These are phyloP conservation scores for Penicillium fuscoglaucum DNA, from an alignment of 2,329 filamentous ascomycete genomes.

Conservation along the genomic window DNA sequence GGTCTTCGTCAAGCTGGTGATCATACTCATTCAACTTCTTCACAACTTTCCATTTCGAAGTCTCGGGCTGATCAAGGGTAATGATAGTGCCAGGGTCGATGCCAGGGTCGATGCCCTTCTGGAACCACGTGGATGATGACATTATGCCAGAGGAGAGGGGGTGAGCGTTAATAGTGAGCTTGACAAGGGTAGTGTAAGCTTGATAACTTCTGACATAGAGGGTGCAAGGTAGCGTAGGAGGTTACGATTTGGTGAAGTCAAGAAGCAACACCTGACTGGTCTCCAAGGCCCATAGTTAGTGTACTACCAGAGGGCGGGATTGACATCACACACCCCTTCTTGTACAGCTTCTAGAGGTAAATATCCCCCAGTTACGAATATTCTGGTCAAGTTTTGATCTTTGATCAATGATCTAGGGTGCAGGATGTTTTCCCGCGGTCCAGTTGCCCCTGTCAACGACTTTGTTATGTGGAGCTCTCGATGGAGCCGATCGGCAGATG, in stretches of 20 bases:
- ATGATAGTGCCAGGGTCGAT: not conserved
- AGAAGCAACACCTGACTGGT: not conserved
- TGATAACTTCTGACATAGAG: not conserved
- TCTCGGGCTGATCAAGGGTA: not conserved
- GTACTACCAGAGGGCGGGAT: slow-evolving; percentile 59
- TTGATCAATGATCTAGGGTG: slow-evolving; percentile 57
- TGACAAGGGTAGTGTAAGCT: not conserved
- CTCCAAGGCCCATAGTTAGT: no score
- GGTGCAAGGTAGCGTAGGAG: not conserved
- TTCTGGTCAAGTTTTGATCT: slow-evolving; percentile 59
- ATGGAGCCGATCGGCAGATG: slow-evolving; percentile 43
- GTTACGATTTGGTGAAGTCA: not conserved
- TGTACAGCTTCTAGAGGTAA: slow-evolving; percentile 54
- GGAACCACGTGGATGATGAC: not conserved
- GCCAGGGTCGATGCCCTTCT: not conserved
- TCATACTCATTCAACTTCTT: not conserved
- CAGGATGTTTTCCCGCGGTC: slow-evolving; percentile 50
- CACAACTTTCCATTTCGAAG: not conserved
- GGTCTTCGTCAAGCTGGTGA: not conserved
- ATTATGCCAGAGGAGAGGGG: not conserved
- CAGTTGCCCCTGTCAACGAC: slow-evolving; percentile 55
- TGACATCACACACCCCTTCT: slow-evolving; percentile 80
- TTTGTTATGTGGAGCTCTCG: slow-evolving; percentile 55
- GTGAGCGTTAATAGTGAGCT: not conserved
- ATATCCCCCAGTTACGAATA: slow-evolving; percentile 52